A percentile compares a stretch with the other conserved stretches of the same genome.
These are phyloP conservation scores for Cordyceps militaris DNA, from an alignment of 2,329 filamentous ascomycete species.

Conservation along the genomic window DNA sequence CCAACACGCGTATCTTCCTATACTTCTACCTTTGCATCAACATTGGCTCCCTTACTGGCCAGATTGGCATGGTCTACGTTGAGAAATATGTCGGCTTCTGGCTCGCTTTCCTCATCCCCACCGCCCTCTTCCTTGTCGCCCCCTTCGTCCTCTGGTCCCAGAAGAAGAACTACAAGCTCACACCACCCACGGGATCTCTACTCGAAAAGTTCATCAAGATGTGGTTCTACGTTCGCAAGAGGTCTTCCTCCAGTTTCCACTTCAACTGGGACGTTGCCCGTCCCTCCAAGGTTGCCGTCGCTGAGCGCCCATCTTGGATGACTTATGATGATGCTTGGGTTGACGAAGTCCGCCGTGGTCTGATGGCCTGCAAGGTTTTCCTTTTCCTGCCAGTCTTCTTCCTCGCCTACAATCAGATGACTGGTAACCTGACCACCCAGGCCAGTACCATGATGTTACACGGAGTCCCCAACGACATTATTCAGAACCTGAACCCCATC, in stretches of 20 bases:
- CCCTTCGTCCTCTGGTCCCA: slow-evolving; percentile 55
- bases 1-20: slow-evolving; percentile 61
- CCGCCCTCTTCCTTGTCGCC: slow-evolving; percentile 54
- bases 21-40: slow-evolving; percentile 57
- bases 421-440: slow-evolving; percentile 55
- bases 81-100: slow-evolving; percentile 74
- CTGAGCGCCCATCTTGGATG: slow-evolving; percentile 62
- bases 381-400: slow-evolving; percentile 61
- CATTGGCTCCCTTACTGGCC: slow-evolving; percentile 53
- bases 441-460: slow-evolving; percentile 59
- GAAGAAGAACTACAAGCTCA: slow-evolving; percentile 53
- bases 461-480: slow-evolving; percentile 70
- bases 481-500: slow-evolving; percentile 70
- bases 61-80: slow-evolving; percentile 60
- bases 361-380: slow-evolving; percentile 65
- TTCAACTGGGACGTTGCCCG: slow-evolving; percentile 62
- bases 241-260: slow-evolving; percentile 55
- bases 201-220: slow-evolving; percentile 59
- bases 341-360: slow-evolving; percentile 65
- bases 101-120: slow-evolving; percentile 63
- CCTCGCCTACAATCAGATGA: slow-evolving; percentile 53
- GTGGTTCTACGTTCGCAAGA: slow-evolving; percentile 54
- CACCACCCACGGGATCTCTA: slow-evolving; percentile 65
- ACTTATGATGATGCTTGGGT: slow-evolving; percentile 80
- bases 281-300: slow-evolving; percentile 53